Percentiles rank a stretch among this genome's conserved stretches.
Conservation (phyloP, 2,329 filamentous ascomycete genomes). For the Stromatinia cepivora region DNA sequence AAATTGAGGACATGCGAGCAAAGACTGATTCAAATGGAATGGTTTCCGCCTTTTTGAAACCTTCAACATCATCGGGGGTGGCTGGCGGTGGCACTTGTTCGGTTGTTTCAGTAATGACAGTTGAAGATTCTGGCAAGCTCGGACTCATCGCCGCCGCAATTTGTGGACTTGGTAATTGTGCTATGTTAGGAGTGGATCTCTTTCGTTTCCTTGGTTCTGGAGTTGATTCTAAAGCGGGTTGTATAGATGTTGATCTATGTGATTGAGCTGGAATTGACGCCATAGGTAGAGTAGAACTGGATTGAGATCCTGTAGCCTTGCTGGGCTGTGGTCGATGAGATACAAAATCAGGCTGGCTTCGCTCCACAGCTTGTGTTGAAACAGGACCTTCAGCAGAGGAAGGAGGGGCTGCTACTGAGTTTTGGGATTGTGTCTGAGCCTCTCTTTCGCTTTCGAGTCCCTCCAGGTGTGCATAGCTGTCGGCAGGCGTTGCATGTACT, state of each 20-base stretch:
- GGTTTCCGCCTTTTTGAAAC: constrained; percentile 25
- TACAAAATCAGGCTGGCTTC: not conserved
- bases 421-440: not conserved
- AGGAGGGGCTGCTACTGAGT: not conserved
- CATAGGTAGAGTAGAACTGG: too few species aligned
- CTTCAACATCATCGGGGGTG: constrained; percentile 4
- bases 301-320: not conserved
- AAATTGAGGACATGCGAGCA: constrained; percentile 31
- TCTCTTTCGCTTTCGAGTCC: not conserved
- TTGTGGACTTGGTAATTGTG: not conserved
- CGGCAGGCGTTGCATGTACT: not conserved
- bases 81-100: not conserved
- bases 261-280: not conserved
- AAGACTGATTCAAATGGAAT: constrained; percentile 26
- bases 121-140: not conserved
- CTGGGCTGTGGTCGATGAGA: not conserved
- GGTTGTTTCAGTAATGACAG: too few species aligned
- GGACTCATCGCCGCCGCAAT: not conserved
- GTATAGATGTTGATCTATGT: not conserved
- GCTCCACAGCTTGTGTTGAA: not conserved
- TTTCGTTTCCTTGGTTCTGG: not conserved
- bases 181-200: not conserved
- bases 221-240: not conserved
- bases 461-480: not conserved
- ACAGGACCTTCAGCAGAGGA: too few species aligned